A percentile compares a stretch with the other conserved stretches of the same genome.
Conservation (phyloP, 495 filamentous ascomycete genomes). For the Filosporella fistucella region DNA sequence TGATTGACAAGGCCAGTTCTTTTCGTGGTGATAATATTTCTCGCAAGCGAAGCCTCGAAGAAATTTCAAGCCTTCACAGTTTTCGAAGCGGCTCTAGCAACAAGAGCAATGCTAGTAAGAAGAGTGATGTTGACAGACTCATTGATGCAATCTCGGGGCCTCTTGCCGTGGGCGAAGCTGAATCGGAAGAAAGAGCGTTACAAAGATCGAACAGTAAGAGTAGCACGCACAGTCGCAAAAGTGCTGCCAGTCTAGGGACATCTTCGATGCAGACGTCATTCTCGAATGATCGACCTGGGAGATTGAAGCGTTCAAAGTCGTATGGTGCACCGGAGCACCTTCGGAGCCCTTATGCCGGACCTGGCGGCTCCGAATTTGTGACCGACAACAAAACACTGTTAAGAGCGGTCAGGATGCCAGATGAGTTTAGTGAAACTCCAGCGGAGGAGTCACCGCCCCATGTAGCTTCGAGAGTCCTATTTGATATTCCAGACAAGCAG, state of each 20-base stretch:
- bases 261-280: not conserved
- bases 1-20: constrained; percentile 43
- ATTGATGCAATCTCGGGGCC: constrained; percentile 73
- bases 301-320: constrained; percentile 13
- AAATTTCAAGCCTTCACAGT: constrained; percentile 42
- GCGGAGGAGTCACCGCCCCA: constrained; percentile 4
- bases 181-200: constrained; percentile 30
- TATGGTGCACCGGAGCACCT: constrained; percentile 16
- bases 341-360: constrained; percentile 3
- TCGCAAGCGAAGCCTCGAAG: constrained; percentile 33
- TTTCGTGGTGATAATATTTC: constrained; percentile 13
- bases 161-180: constrained; percentile 36
- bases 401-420: constrained; percentile 37
- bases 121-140: constrained; percentile 68
- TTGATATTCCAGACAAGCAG: constrained; percentile 25
- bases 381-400: constrained; percentile 36
- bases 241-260: constrained; percentile 11
- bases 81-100: constrained; percentile 47
- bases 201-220: constrained; percentile 31
- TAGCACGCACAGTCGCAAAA: constrained; percentile 11
- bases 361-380: constrained; percentile 34
- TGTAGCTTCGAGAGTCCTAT: constrained; percentile 27
- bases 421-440: constrained; percentile 23
- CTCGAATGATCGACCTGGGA: constrained; percentile 5
- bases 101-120: constrained; percentile 47